A percentile compares a stretch with the other conserved stretches of the same genome.
phyloP scores from a whole-genome alignment of 345 rosid genomes.

The Adansonia digitata region DNA sequence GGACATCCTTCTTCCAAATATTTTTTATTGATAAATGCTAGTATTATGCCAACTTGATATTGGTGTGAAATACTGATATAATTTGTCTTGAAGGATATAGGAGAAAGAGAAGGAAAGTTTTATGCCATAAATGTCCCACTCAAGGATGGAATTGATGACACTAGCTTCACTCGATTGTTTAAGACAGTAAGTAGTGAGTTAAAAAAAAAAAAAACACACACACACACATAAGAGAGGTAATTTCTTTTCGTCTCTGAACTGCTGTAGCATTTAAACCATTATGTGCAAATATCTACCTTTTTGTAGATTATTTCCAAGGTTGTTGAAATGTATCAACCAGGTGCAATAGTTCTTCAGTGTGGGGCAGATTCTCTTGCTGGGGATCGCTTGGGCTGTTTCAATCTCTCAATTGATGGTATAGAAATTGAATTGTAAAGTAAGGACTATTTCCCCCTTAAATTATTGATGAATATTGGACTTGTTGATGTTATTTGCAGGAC shows the following conservation, averaged over 20 bases:
- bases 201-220: background rate
- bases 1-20: background rate
- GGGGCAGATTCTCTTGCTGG: slow-evolving; percentile 99
- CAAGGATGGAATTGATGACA: slow-evolving; percentile 96
- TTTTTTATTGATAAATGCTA: slow-evolving; percentile 8
- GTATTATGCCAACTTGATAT: slow-evolving; percentile 14
- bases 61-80: slow-evolving; percentile 19
- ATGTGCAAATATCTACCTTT: slow-evolving; percentile 17
- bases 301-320: slow-evolving; percentile 77
- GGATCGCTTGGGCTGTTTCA: slow-evolving; percentile 95
- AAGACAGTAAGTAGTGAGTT: slow-evolving; percentile 59
- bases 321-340: slow-evolving; percentile 87
- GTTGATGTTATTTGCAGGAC: slow-evolving; percentile 46
- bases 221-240: background rate
- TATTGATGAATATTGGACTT: background rate
- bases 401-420: slow-evolving; percentile 97
- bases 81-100: slow-evolving; percentile 67
- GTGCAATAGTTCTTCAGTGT: slow-evolving; percentile 93
- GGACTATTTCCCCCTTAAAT: background rate
- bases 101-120: slow-evolving; percentile 94
- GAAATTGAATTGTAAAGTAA: slow-evolving; percentile 38
- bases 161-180: slow-evolving; percentile 87
- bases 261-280: slow-evolving; percentile 5
- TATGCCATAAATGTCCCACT: slow-evolving; percentile 96
- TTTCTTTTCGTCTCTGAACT: slow-evolving; percentile 3